phyloP scores from a whole-genome alignment of 768 basidiomycete genomes.

The Piloderma croceum region DNA sequence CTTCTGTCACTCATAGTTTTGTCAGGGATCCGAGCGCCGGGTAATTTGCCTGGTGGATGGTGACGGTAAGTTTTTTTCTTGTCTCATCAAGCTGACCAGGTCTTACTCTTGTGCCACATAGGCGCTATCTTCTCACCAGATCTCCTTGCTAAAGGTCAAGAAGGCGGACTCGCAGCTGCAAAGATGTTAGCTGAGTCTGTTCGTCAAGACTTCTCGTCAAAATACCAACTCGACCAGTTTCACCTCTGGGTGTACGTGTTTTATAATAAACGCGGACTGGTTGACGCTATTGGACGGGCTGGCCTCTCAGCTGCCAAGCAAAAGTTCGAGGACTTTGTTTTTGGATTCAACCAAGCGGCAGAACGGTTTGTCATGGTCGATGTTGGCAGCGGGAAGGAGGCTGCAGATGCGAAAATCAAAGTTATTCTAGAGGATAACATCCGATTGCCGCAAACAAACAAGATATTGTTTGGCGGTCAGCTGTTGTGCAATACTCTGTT shows the following conservation, averaged over 20 bases:
- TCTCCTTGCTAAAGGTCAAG: slow-evolving; percentile 48
- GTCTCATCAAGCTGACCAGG: too few species aligned
- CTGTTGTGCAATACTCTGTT: slow-evolving; percentile 6
- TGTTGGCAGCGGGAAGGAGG: slow-evolving; percentile 67
- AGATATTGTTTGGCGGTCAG: slow-evolving; percentile 63
- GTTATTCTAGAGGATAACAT: slow-evolving; percentile 36
- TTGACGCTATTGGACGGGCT: slow-evolving; percentile 40
- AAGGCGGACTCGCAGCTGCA: slow-evolving; percentile 55
- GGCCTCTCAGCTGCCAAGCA: slow-evolving; percentile 28
- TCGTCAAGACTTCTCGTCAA: slow-evolving; percentile 17
- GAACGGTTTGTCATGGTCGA: slow-evolving; percentile 66
- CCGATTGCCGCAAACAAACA: slow-evolving; percentile 56
- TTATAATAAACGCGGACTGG: slow-evolving; percentile 55
- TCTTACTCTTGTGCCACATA: too few species aligned
- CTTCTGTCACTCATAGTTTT: slow-evolving; percentile 3
- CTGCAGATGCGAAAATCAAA: slow-evolving; percentile 72
- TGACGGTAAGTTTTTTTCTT: too few species aligned
- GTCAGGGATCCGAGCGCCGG: slow-evolving; percentile 28
- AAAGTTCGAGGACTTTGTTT: slow-evolving; percentile 58
- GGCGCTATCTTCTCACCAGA: slow-evolving; percentile 53
- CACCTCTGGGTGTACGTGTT: slow-evolving; percentile 62
- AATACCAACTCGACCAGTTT: slow-evolving; percentile 22
- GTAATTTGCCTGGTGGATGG: slow-evolving; percentile 55
- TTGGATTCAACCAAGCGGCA: slow-evolving; percentile 66
- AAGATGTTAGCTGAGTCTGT: slow-evolving; percentile 35